Base-by-base conservation (phyloP, 2,329 filamentous ascomycete genomes). In the Zasmidium cellare region DNA sequence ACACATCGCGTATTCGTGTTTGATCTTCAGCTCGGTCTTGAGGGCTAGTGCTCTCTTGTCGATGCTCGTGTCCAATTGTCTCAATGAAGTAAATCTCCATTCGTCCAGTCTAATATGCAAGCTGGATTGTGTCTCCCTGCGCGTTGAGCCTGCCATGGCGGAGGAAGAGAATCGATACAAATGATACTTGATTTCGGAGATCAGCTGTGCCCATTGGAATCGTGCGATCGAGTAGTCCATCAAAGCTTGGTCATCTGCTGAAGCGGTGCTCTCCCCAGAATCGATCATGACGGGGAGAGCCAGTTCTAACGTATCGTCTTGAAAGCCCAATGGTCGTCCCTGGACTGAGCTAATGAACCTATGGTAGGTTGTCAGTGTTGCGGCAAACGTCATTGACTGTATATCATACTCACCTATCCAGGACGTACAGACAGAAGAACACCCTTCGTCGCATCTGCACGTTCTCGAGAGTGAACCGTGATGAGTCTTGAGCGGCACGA, bases 291-390 rank as follows among this genome's bases (percentile, higher is more conserved):
- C 18, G 25, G 56, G 56, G 51, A 51, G n/a, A 16, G 51, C 31
- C 16, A 58, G 51, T 9, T 58, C 56, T 18, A 58, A 46, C 2
- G 51, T 50, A 20, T 54, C 45, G 31, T 58, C 56, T 28, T 48
- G 25, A 55, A 58, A 58, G 19, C 56, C 51, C n/a, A 58, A 16
- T 19, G 56, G 56, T 11, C 56, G 24, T 16, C 56, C 56, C 28
- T 58, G 51, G 5, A 50, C 47, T 3, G 51, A 54, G 20, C 51
- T 54, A 11, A 58, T 41, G 35, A 18, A 41, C n/a, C 35, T 41
- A 14, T 9, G 35, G 16, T 41, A 18, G 16, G n/a, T n/a, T 14
- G 16, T 41, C n/a, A 41, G 35, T 5, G 16, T 11, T 28, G 25
- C 25, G 11, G 25, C 12, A 41, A 6, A 16, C 16, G 7, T 41